Evolutionary conservation across 257 asterid species (phyloP), one percentile per base, ranked within the genome.

Genomic region (Ilex aquifolium): DNA sequence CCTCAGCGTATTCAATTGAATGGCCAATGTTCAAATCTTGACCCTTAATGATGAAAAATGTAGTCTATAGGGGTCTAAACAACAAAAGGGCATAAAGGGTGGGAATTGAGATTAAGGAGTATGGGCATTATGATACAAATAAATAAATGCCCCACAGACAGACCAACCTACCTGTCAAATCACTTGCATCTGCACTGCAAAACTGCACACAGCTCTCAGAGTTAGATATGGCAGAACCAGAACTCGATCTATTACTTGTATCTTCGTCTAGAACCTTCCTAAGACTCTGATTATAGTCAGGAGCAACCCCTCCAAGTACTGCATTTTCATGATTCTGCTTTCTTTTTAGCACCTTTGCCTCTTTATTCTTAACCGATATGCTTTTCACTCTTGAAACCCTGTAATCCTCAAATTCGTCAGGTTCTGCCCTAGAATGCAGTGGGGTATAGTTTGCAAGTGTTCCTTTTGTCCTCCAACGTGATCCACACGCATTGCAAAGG

Each of bases 401-500:
- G 64, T 70, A 74, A 64, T 85, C 90, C 73, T 82, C 97, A 36
- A 78, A 61, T 46, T 88, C 94, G 31, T 84, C 95, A n/a, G 83
- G 80, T 44, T 93, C 99, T 4, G 95, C 79, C 72, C 99, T 82
- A 32, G 95, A 90, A 68, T 88, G 97, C 55, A 93, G 82, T 67
- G 99, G 99, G 44, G 95, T 88, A 65, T 93, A 93, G 76, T 93
- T 93, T 48, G 74, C 86, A 57, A 93, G 78, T 39, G 96, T 81
- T 30, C 99, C 99, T 78, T 93, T 93, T 14, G 99, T 93, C 76
- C 99, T 82, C 99, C 99, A 93, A 59, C 99, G 72, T 39, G 99
- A 93, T 57, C 99, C 99, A 81, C 99, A 93, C 48, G 99, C 99
- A 81, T 93, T 93, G 81, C 99, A 93, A 32, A 93, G 92, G 31